Evolutionary conservation across 371 early-diverging fungal genomes (phyloP).

Genomic region (Zychaea mexicana): DNA sequence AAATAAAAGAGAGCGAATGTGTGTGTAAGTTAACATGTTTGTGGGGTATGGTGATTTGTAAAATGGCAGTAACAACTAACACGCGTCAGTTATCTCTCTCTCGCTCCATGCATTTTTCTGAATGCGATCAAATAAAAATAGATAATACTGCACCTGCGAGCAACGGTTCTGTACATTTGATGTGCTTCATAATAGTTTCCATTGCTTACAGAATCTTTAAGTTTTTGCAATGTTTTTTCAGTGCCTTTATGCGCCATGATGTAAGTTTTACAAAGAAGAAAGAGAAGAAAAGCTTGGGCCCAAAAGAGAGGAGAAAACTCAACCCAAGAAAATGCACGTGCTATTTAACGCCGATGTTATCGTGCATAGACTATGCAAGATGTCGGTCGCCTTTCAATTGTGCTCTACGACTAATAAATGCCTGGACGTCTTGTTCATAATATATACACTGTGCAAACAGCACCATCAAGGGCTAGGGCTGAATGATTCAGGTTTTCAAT

Average conservation of each 20-base stretch:
- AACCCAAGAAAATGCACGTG: too few species aligned
- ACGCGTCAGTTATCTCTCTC: neutral
- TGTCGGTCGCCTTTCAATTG: too few species aligned
- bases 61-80: neutral
- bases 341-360: too few species aligned
- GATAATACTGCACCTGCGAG: constrained; percentile 66
- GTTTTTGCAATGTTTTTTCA: constrained; percentile 69
- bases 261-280: neutral
- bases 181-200: constrained; percentile 93
- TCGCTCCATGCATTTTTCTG: neutral
- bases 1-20: too few species aligned
- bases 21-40: too few species aligned
- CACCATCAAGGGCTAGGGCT: too few species aligned
- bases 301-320: neutral
- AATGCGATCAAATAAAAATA: neutral
- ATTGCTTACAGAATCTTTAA: constrained; percentile 67
- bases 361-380: too few species aligned
- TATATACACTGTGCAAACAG: too few species aligned
- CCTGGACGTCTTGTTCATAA: too few species aligned
- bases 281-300: constrained; percentile 2
- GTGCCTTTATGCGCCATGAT: constrained; percentile 64
- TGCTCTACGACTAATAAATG: too few species aligned
- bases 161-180: constrained; percentile 91
- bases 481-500: too few species aligned
- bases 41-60: neutral